These are phyloP conservation scores for Begonia peltatifolia DNA, from an alignment of 306 rosid genomes.

Conservation along the genomic window DNA sequence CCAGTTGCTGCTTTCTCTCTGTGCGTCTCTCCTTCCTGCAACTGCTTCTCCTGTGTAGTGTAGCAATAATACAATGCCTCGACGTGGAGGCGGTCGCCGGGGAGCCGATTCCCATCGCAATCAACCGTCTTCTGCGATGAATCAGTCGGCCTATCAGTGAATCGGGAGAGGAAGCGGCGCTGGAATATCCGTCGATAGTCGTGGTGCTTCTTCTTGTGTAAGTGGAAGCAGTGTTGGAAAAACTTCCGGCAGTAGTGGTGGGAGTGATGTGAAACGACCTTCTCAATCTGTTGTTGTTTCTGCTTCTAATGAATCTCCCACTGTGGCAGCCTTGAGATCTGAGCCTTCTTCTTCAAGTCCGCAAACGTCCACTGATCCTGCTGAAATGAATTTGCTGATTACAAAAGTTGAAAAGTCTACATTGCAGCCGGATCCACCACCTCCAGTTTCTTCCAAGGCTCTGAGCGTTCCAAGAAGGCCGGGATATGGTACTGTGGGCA, in stretches of 20 bases:
- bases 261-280: not conserved
- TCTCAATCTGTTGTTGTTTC: not conserved
- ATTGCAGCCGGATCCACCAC: conserved; percentile 6
- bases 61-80: not conserved
- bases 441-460: conserved; percentile 25
- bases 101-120: not conserved
- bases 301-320: not conserved
- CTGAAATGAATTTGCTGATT: not conserved
- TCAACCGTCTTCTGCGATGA: conserved; percentile 1
- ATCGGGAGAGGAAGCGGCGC: not conserved
- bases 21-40: too few species aligned
- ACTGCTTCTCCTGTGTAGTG: too few species aligned
- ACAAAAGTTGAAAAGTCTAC: conserved; percentile 7
- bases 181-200: not conserved
- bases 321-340: not conserved
- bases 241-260: conserved; percentile 8
- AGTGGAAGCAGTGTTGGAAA: conserved; percentile 1
- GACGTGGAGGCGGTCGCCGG: not conserved
- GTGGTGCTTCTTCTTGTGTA: not conserved
- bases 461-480: not conserved
- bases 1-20: too few species aligned
- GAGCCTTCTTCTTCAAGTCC: not conserved
- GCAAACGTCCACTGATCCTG: not conserved
- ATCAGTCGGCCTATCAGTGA: not conserved
- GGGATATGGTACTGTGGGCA: too few species aligned